These are phyloP conservation scores for Yamadazyma dendronema DNA, from an alignment of 1,139 yeast species.

Conservation along the genomic window DNA sequence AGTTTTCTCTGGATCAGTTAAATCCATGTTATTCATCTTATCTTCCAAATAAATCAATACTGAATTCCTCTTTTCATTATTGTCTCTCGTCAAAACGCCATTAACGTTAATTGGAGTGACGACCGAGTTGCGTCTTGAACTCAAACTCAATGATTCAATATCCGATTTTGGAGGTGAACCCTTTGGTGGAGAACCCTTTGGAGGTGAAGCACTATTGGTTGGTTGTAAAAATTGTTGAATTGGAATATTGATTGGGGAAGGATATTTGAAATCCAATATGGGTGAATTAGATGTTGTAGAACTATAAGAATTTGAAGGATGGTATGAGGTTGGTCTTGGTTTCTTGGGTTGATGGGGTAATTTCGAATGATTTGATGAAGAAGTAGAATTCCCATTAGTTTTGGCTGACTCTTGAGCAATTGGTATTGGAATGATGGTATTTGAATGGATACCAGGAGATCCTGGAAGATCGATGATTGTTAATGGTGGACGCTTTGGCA, in stretches of 20 bases:
- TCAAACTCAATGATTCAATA: conserved; percentile 13
- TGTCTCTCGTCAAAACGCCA: conserved; percentile 44
- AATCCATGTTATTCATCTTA: conserved; percentile 44
- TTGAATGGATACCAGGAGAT: conserved; percentile 5
- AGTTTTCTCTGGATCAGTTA: conserved; percentile 14
- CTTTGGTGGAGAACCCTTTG: conserved; percentile 22
- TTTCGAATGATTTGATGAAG: conserved; percentile 22
- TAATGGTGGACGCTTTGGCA: conserved; percentile 31
- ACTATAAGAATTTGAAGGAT: conserved; percentile 75
- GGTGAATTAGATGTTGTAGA: conserved; percentile 36
- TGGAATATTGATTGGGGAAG: conserved; percentile 34
- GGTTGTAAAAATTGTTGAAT: conserved; percentile 31
- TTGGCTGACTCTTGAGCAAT: conserved; percentile 4
- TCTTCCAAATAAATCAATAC: conserved; percentile 48
- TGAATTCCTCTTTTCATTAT: conserved; percentile 35
- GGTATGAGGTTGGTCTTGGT: conserved; percentile 81
- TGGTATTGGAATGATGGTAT: conserved; percentile 11
- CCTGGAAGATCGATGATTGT: conserved; percentile 13
- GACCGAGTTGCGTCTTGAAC: conserved; percentile 40
- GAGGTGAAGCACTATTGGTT: conserved; percentile 32
- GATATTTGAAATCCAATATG: conserved; percentile 23
- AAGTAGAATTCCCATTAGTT: not conserved
- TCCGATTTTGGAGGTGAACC: conserved; percentile 18
- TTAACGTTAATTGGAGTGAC: conserved; percentile 49
- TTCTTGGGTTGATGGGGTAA: conserved; percentile 49